A percentile compares a stretch with the other conserved stretches of the same genome.
Evolutionary conservation across 352 stramenopile species (phyloP).

Genomic region (Pythium dissimile): DNA sequence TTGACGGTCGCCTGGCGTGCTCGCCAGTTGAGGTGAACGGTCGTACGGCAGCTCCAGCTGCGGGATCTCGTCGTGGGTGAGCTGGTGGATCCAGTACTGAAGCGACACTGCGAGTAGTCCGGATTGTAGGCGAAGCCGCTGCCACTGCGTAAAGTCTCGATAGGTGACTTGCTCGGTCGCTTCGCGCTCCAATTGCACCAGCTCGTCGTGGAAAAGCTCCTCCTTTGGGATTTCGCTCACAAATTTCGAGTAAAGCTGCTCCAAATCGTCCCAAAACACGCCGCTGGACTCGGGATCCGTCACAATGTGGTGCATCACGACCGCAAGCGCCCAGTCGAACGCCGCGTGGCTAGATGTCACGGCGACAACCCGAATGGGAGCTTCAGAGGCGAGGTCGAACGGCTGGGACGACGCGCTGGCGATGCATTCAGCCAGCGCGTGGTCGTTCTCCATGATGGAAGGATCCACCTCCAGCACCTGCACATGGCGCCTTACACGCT

Average conservation of each 20-base stretch:
- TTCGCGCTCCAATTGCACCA: not conserved
- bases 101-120: constrained; percentile 31
- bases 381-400: constrained; percentile 35
- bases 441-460: not conserved
- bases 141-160: constrained; percentile 46
- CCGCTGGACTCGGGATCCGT: constrained; percentile 42
- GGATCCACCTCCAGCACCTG: not conserved
- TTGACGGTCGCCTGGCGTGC: not conserved
- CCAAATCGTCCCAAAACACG: constrained; percentile 46
- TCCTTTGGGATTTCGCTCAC: not conserved
- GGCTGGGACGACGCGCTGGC: constrained; percentile 16
- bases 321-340: constrained; percentile 29
- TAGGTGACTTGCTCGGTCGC: constrained; percentile 26
- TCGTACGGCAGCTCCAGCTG: constrained; percentile 49
- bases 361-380: constrained; percentile 37
- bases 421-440: constrained; percentile 21
- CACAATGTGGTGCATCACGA: constrained; percentile 57
- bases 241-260: constrained; percentile 20
- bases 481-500: not conserved
- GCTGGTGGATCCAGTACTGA: constrained; percentile 45
- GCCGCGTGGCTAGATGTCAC: constrained; percentile 4
- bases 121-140: constrained; percentile 32
- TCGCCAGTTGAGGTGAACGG: not conserved
- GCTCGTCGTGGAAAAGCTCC: not conserved
- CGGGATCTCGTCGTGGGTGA: constrained; percentile 16